phyloP scores from a whole-genome alignment of 805 yeast genomes.

The Candida yuanshanica region DNA sequence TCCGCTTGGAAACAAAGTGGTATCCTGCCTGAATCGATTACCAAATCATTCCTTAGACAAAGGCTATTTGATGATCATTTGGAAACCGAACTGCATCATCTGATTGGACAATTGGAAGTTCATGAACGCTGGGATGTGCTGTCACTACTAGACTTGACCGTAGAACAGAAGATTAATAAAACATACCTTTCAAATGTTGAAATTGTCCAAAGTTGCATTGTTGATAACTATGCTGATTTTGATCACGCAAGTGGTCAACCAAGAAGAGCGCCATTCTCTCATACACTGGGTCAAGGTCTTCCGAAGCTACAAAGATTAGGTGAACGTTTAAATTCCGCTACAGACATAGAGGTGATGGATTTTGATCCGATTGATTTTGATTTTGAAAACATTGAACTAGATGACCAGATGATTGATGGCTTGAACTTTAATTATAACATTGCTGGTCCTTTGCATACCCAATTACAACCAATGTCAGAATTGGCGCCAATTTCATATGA shows the following conservation, averaged over 20 bases:
- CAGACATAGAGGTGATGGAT: slow-evolving; percentile 3
- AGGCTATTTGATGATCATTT: slow-evolving; percentile 32
- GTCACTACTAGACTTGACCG: slow-evolving; percentile 43
- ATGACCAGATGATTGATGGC: slow-evolving; percentile 1
- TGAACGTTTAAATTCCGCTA: slow-evolving; percentile 11
- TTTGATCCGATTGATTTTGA: slow-evolving; percentile 7
- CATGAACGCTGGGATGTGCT: slow-evolving; percentile 54
- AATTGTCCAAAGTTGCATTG: slow-evolving; percentile 53
- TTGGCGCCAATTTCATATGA: slow-evolving; percentile 6
- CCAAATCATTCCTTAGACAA: slow-evolving; percentile 24
- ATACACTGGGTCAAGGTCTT: slow-evolving; percentile 21
- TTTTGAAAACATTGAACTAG: slow-evolving; percentile 2
- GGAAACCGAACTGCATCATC: slow-evolving; percentile 34
- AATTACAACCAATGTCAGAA: slow-evolving; percentile 22
- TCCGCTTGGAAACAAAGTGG: slow-evolving; percentile 41
- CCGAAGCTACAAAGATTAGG: slow-evolving; percentile 20
- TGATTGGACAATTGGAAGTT: slow-evolving; percentile 45
- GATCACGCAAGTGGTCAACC: slow-evolving; percentile 15
- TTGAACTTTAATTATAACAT: neutral
- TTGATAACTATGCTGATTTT: slow-evolving; percentile 31
- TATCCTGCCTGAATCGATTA: slow-evolving; percentile 29
- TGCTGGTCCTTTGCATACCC: neutral
- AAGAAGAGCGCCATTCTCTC: slow-evolving; percentile 22
- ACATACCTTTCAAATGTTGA: slow-evolving; percentile 55
- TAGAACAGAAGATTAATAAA: slow-evolving; percentile 35